These are phyloP conservation scores for Ochromonas danica DNA, from an alignment of 108 stramenopile species.

Conservation along the genomic window DNA sequence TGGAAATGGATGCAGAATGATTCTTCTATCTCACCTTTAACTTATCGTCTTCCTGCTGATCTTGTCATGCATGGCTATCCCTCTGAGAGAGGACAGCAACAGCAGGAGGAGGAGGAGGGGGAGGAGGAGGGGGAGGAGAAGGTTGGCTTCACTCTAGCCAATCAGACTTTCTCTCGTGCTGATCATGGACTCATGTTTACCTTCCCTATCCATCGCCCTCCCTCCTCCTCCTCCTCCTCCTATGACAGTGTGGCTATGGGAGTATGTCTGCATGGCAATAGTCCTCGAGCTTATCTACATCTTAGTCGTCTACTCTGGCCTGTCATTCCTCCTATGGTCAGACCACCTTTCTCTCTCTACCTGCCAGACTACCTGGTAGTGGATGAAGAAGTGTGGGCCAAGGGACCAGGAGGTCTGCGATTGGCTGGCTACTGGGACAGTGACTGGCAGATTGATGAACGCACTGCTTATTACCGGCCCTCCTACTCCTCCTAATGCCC, in stretches of 20 bases:
- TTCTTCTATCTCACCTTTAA: no score
- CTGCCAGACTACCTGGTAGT: conserved; percentile 27
- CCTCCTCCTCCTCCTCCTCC: conserved; percentile 8
- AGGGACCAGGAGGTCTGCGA: not conserved
- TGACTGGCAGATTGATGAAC: not conserved
- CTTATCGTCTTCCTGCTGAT: no score
- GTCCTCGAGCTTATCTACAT: conserved; percentile 1
- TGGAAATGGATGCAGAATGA: not conserved
- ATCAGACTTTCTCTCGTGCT: not conserved
- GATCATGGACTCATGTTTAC: not conserved
- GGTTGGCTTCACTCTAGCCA: not conserved
- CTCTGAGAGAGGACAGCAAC: no score
- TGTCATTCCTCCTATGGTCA: conserved; percentile 34
- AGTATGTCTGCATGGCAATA: conserved; percentile 25
- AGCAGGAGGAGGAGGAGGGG: no score
- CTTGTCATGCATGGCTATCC: no score
- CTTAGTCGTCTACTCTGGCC: conserved; percentile 22
- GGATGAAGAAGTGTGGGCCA: not conserved
- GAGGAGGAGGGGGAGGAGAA: no score
- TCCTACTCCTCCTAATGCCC: no score
- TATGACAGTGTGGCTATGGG: not conserved
- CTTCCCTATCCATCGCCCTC: not conserved
- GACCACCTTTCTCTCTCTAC: conserved; percentile 11
- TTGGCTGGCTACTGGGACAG: conserved; percentile 24
- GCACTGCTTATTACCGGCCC: no score